phyloP scores from a whole-genome alignment of 805 yeast species.

The Metschnikowia bowlesiae region DNA sequence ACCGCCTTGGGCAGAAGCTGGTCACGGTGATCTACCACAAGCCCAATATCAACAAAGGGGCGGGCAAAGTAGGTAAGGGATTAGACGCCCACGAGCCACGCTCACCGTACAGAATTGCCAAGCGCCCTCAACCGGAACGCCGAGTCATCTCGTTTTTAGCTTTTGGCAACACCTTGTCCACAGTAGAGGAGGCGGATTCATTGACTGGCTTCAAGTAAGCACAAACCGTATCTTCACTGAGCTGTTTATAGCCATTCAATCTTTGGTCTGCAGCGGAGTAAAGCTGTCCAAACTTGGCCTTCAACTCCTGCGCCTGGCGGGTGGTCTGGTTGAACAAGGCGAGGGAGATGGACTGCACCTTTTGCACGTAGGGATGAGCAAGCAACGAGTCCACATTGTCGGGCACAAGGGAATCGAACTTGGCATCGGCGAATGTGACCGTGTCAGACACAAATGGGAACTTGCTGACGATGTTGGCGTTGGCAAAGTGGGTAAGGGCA shows the following conservation, averaged over 20 bases:
- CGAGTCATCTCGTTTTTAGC: constrained; percentile 35
- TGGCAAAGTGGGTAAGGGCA: constrained; percentile 20
- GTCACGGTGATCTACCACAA: constrained; percentile 58
- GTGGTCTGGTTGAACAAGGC: constrained; percentile 9
- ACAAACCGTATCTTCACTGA: constrained; percentile 14
- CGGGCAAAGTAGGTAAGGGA: constrained; percentile 71
- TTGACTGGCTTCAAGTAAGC: constrained; percentile 23
- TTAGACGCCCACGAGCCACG: constrained; percentile 61
- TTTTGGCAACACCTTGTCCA: constrained; percentile 27
- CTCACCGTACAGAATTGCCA: constrained; percentile 74
- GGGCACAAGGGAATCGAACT: constrained; percentile 22
- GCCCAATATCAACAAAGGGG: constrained; percentile 77
- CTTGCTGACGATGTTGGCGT: constrained; percentile 21
- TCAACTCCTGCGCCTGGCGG: constrained; percentile 5
- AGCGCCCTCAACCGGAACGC: constrained; percentile 64
- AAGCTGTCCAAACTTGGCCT: constrained; percentile 7
- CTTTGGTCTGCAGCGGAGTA: constrained; percentile 5
- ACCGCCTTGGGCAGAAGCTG: constrained; percentile 45
- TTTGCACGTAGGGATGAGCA: constrained; percentile 10
- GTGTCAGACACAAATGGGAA: constrained; percentile 17
- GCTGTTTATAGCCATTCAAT: constrained; percentile 9
- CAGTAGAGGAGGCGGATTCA: constrained; percentile 22
- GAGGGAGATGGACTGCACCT: constrained; percentile 6
- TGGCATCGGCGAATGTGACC: constrained; percentile 21
- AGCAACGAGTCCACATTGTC: constrained; percentile 19